Evolutionary conservation across 805 yeast genomes (phyloP).

Genomic region (Cephaloascus albidus): DNA sequence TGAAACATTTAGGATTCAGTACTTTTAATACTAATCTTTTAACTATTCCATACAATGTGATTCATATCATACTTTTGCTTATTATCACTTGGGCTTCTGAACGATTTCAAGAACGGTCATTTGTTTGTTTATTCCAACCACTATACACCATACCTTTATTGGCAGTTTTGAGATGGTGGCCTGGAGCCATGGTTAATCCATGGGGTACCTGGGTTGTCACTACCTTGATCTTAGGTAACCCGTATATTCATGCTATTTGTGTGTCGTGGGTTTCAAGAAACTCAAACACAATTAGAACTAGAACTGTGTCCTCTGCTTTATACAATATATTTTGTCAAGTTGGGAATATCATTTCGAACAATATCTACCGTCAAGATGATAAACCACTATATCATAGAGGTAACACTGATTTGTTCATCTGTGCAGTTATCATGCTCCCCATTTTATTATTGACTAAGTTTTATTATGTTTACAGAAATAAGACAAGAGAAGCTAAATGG

Average conservation of each 20-base stretch:
- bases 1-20: constrained; percentile 40
- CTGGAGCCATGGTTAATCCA: constrained; percentile 22
- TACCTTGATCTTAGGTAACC: constrained; percentile 29
- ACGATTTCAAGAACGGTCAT: constrained; percentile 14
- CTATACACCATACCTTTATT: constrained; percentile 22
- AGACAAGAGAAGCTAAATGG: constrained; percentile 40
- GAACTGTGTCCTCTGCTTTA: constrained; percentile 58
- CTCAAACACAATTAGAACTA: constrained; percentile 50
- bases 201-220: constrained; percentile 35
- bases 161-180: constrained; percentile 27
- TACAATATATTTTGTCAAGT: constrained; percentile 59
- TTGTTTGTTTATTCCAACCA: constrained; percentile 14
- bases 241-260: constrained; percentile 44
- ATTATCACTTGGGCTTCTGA: constrained; percentile 14
- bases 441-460: constrained; percentile 18
- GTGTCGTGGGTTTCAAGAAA: constrained; percentile 57
- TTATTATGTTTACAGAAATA: constrained; percentile 34
- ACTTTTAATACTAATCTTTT: constrained; percentile 44
- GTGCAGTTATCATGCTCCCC: constrained; percentile 20
- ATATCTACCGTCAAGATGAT: constrained; percentile 50
- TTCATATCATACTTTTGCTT: constrained; percentile 11
- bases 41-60: constrained; percentile 37
- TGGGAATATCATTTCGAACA: constrained; percentile 42
- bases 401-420: constrained; percentile 30
- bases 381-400: constrained; percentile 54